Evolutionary conservation across 2,329 filamentous ascomycete genomes (phyloP), one percentile per base, ranked within the genome.

Genomic region (Fusarium pininemorale): DNA sequence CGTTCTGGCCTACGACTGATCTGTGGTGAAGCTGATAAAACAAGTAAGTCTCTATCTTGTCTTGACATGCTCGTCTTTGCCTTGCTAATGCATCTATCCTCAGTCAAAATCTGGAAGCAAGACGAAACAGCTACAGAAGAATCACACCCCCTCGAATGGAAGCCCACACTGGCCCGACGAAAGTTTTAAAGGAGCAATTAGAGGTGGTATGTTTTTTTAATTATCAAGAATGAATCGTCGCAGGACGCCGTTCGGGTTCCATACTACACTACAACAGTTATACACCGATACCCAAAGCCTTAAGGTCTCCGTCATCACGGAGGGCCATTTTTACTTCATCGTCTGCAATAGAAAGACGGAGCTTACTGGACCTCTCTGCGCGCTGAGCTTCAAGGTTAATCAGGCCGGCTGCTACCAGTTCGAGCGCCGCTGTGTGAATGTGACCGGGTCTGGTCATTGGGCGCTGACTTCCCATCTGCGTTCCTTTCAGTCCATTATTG

Each of bases 21-120:
- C 73, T 95, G 93, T 26, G 97, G 97, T 51, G 96, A 99, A 84
- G 94, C 95, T 11, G 96, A 99, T 82, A 99, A 99, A 88, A 98
- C 95, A 1, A 98, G 88, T 90, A 81, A 82, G 88, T 84, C 3
- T 20, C 20, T 10, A 15, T 30, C 54, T n/a, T 9, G 47, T 22
- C 15, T 12, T 22, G 6, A 51, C 22, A 20, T 42, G 15, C 47
- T 16, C 12, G 47, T 58, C 72, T 38, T 77, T 24, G 20, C 11
- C 5, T 53, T 82, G 78, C 84, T 77, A 74, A 53, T 11, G 69
- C 61, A 24, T 58, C 10, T 59, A 39, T 55, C 20, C 51, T 13
- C 48, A 91, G 88, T 98, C 82, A 98, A 99, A 89, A 90, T 99
- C 66, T 99, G 96, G 96, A 97, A 95, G 83, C 93, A 92, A 76